Conservation (phyloP, 129 eudicot genomes). For the Erigeron canadensis region DNA sequence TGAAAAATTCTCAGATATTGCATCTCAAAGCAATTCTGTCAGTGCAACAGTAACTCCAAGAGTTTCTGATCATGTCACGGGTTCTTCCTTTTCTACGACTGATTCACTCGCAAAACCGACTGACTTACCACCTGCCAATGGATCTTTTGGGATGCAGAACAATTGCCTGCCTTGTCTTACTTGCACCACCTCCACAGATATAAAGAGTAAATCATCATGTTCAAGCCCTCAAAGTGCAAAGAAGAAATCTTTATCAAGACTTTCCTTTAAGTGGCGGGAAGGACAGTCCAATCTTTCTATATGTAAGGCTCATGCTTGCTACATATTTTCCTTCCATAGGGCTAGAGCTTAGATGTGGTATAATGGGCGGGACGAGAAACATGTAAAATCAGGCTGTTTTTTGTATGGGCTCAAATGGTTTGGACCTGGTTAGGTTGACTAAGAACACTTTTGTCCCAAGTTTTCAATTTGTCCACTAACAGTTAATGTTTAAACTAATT, state of each 20-base stretch:
- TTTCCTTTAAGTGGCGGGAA: slow-evolving; percentile 82
- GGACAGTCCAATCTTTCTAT: slow-evolving; percentile 53
- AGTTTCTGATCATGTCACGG: slow-evolving; percentile 38
- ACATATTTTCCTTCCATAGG: background rate
- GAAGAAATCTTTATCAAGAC: slow-evolving; percentile 49
- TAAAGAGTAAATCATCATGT: slow-evolving; percentile 51
- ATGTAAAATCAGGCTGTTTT: background rate
- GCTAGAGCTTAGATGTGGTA: slow-evolving; percentile 1
- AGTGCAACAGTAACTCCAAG: slow-evolving; percentile 79
- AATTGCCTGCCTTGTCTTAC: slow-evolving; percentile 77
- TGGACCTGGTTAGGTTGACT: background rate
- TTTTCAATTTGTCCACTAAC: background rate
- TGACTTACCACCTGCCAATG: slow-evolving; percentile 36
- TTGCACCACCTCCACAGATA: slow-evolving; percentile 50
- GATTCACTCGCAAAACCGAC: slow-evolving; percentile 36
- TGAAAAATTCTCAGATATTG: slow-evolving; percentile 38
- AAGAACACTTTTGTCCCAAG: background rate
- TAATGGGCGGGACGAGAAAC: background rate
- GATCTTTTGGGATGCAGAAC: slow-evolving; percentile 51
- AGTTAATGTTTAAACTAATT: background rate
- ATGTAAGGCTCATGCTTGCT: slow-evolving; percentile 42
- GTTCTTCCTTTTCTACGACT: slow-evolving; percentile 30
- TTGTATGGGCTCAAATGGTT: background rate
- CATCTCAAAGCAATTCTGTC: slow-evolving; percentile 62
- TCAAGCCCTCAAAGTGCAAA: slow-evolving; percentile 59